Conservation (phyloP, 106 monocot species). For the Phalaenopsis equestris region DNA sequence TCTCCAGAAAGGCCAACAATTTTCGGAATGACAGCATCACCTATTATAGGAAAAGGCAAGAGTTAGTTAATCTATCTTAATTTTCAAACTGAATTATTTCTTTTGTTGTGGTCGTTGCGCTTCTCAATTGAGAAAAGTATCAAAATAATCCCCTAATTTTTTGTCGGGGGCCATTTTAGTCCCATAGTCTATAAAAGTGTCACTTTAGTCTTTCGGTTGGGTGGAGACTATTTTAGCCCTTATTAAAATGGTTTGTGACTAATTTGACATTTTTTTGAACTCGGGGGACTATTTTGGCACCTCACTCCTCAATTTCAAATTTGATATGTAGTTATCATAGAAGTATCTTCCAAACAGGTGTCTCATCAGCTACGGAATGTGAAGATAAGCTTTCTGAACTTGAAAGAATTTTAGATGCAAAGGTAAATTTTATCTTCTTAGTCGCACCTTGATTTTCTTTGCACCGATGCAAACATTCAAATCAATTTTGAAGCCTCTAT, state of each 20-base stretch:
- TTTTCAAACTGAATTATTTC: background rate
- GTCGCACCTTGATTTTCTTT: background rate
- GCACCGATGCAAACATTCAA: background rate
- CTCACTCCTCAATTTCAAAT: background rate
- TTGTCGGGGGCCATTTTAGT: too few species aligned
- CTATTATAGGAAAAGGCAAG: conserved; percentile 75
- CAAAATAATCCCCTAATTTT: too few species aligned
- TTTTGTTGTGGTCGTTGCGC: background rate
- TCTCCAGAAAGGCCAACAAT: conserved; percentile 43
- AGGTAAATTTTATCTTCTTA: conserved; percentile 27
- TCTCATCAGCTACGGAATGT: conserved; percentile 58
- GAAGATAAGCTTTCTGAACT: conserved; percentile 63
- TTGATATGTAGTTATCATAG: background rate
- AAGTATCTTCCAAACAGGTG: conserved; percentile 33
- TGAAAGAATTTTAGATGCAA: conserved; percentile 72
- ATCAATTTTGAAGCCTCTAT: background rate
- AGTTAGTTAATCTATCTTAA: background rate
- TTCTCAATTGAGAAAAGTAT: background rate
- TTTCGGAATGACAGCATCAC: conserved; percentile 92
- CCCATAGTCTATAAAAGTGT: too few species aligned
- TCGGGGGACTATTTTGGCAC: too few species aligned
- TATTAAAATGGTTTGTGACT: too few species aligned
- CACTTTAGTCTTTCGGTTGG: too few species aligned
- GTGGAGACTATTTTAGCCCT: too few species aligned
- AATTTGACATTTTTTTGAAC: too few species aligned